These are phyloP conservation scores for Lentinula edodes DNA, from an alignment of 768 basidiomycete genomes.

Conservation along the genomic window DNA sequence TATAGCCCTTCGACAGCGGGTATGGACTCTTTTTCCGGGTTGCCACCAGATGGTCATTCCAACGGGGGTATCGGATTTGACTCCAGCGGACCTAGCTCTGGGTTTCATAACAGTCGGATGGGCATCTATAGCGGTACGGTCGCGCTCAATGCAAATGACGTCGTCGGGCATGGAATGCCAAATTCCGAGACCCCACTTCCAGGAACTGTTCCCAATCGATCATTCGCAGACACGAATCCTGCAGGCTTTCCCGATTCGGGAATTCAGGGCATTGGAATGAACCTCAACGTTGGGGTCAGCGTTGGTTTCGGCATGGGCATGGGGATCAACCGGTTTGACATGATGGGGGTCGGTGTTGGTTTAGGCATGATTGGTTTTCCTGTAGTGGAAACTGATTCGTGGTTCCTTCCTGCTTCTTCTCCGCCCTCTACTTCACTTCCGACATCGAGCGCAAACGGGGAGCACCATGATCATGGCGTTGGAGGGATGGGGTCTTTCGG, in stretches of 20 bases:
- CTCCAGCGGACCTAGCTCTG: background rate
- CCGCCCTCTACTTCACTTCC: background rate
- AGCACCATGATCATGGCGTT: background rate
- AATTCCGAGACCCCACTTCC: background rate
- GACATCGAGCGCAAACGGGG: background rate
- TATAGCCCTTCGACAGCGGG: background rate
- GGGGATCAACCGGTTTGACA: background rate
- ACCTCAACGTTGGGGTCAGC: constrained; percentile 1
- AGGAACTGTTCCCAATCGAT: background rate
- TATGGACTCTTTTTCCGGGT: background rate
- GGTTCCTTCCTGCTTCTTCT: constrained; percentile 4
- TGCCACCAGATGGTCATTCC: background rate
- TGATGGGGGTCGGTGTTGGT: constrained; percentile 6
- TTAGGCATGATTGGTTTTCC: constrained; percentile 6
- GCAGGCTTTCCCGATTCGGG: background rate
- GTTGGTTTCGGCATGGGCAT: constrained; percentile 2
- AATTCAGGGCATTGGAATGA: background rate
- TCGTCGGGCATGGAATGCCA: background rate
- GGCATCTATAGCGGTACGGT: background rate
- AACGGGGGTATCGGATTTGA: background rate
- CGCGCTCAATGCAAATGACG: background rate
- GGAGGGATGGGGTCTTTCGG: background rate
- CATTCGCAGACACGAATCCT: background rate
- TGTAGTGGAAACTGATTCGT: background rate
- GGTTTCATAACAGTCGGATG: background rate